These are phyloP conservation scores for Hordeum pubiflorum DNA, from an alignment of 202 grass and related monocot species.

Conservation along the genomic window DNA sequence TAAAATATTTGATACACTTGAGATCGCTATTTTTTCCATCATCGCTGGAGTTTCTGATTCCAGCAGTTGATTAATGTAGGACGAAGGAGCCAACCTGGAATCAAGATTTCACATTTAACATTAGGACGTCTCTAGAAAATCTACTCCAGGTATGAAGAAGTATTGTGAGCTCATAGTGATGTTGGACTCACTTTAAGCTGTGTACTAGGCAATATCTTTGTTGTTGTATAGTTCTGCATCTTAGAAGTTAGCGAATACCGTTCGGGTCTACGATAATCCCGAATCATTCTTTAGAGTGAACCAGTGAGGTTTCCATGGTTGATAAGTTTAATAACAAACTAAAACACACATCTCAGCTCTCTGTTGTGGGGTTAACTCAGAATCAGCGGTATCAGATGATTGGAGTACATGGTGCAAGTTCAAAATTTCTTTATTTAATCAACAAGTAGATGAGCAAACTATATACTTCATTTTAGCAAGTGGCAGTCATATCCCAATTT, in stretches of 20 bases:
- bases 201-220: neutral
- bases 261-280: neutral
- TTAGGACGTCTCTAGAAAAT: conserved; percentile 52
- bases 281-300: neutral
- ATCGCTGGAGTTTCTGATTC: conserved; percentile 23
- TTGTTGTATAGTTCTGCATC: neutral
- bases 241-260: neutral
- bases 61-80: conserved; percentile 47
- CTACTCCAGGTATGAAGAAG: conserved; percentile 53
- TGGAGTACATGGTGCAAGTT: neutral
- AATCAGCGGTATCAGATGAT: neutral
- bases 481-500: neutral
- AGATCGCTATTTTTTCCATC: conserved; percentile 13
- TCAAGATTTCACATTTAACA: conserved; percentile 72
- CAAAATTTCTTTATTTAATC: neutral
- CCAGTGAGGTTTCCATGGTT: neutral
- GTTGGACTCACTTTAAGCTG: neutral
- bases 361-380: neutral
- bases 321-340: neutral
- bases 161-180: neutral
- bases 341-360: neutral
- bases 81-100: conserved; percentile 86
- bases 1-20: conserved; percentile 7
- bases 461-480: conserved; percentile 3
- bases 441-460: neutral